Conservation (phyloP, 1,284 basidiomycete species). For the Phaffia rhodozyma region DNA sequence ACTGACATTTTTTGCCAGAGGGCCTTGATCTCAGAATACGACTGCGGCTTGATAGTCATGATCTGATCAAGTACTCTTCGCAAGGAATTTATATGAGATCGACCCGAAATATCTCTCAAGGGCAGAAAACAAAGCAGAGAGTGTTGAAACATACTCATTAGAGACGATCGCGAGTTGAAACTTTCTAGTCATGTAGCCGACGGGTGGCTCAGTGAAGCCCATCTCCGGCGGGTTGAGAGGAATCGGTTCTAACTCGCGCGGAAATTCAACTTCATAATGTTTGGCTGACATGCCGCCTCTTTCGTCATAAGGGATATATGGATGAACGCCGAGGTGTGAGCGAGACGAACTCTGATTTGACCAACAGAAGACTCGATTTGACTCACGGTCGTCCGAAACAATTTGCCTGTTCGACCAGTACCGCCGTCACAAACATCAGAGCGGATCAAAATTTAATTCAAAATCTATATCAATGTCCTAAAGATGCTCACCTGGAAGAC, state of each 20-base stretch:
- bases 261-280: constrained; percentile 19
- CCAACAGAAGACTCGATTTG: neutral
- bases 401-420: neutral
- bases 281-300: constrained; percentile 5
- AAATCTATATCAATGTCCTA: too few relatives aligned
- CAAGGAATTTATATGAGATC: too few relatives aligned
- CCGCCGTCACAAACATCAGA: too few relatives aligned
- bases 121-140: neutral
- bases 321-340: neutral
- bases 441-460: too few relatives aligned
- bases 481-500: neutral
- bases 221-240: neutral
- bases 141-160: constrained; percentile 16
- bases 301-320: neutral
- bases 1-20: constrained; percentile 23
- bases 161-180: neutral
- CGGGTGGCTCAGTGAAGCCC: neutral
- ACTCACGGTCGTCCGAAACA: constrained; percentile 26
- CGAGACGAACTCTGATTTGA: neutral
- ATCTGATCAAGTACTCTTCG: constrained; percentile 22
- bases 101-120: too few relatives aligned
- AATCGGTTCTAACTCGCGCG: constrained; percentile 10
- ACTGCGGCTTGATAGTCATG: constrained; percentile 21
- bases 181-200: constrained; percentile 1
- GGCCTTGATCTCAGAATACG: constrained; percentile 20